These are phyloP conservation scores for Mycena galopus DNA, from an alignment of 768 basidiomycete species.

Conservation along the genomic window DNA sequence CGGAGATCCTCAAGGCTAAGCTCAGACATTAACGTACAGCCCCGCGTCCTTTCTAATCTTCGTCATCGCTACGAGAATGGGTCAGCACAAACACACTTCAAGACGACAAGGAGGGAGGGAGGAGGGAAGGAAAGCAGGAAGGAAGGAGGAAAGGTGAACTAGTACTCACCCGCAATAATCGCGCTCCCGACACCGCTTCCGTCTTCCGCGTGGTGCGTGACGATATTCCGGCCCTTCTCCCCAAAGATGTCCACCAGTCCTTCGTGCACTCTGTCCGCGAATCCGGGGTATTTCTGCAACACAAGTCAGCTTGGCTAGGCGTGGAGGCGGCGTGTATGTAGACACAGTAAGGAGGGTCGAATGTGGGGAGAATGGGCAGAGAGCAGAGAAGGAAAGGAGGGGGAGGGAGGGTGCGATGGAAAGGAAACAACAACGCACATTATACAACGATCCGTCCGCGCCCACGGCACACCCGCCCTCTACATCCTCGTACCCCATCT, in stretches of 20 bases:
- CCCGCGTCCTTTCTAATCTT: conserved; percentile 82
- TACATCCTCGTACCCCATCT: conserved; percentile 93
- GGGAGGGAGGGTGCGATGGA: too few species aligned
- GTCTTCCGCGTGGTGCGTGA: conserved; percentile 89
- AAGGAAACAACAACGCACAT: conserved; percentile 75
- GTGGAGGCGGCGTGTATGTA: too few species aligned
- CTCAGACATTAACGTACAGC: conserved; percentile 64
- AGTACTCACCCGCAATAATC: conserved; percentile 78
- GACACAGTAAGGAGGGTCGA: too few species aligned
- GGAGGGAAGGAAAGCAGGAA: too few species aligned
- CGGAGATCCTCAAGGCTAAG: too few species aligned
- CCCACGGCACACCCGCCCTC: conserved; percentile 92
- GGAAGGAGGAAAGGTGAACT: neutral
- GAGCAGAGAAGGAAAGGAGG: too few species aligned
- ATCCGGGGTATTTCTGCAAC: conserved; percentile 98
- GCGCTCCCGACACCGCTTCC: conserved; percentile 96
- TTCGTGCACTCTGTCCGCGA: conserved; percentile 92
- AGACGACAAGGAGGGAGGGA: neutral
- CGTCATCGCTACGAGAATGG: conserved; percentile 79
- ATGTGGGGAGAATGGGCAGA: neutral
- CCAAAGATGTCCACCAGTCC: conserved; percentile 96
- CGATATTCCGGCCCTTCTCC: conserved; percentile 89
- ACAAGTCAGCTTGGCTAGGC: too few species aligned
- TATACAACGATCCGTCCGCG: conserved; percentile 96
- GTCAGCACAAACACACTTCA: too few species aligned